These are phyloP conservation scores for Tricholoma terreum DNA, from an alignment of 768 basidiomycete genomes.

Conservation along the genomic window DNA sequence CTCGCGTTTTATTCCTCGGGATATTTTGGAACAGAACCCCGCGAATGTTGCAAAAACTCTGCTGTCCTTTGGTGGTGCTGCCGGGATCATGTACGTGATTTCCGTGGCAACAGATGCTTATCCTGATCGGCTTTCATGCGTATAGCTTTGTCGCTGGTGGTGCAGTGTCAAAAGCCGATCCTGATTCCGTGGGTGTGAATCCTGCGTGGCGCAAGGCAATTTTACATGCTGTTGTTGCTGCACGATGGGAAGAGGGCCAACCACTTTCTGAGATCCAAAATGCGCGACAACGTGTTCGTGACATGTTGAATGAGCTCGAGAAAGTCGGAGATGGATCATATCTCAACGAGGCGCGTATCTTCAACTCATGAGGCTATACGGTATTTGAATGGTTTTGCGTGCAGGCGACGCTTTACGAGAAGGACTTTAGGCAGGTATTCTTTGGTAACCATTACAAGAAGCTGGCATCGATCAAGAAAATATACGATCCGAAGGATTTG, in stretches of 20 bases:
- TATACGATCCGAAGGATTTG: constrained; percentile 41
- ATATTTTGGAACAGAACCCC: constrained; percentile 20
- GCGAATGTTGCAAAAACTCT: constrained; percentile 23
- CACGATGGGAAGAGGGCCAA: constrained; percentile 25
- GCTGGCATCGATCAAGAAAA: constrained; percentile 40
- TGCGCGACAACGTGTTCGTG: constrained; percentile 9
- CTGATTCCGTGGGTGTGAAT: constrained; percentile 39
- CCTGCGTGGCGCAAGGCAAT: constrained; percentile 46
- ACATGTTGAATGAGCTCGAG: constrained; percentile 21
- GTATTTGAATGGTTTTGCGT: background rate
- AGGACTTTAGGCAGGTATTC: constrained; percentile 38
- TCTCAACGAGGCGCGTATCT: constrained; percentile 41
- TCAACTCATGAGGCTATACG: background rate
- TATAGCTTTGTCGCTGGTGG: constrained; percentile 29
- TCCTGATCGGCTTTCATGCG: no score
- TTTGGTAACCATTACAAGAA: constrained; percentile 42
- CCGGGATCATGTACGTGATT: constrained; percentile 21
- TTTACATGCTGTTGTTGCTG: constrained; percentile 23
- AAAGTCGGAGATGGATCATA: constrained; percentile 38
- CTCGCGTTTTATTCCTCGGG: constrained; percentile 32
- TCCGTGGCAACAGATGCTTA: background rate
- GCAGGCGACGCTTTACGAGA: constrained; percentile 42
- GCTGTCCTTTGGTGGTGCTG: constrained; percentile 17
- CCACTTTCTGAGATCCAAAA: constrained; percentile 5
- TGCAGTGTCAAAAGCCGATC: constrained; percentile 32